These are phyloP conservation scores for Vigna nakashimae DNA, from an alignment of 306 rosid genomes.

Conservation along the genomic window DNA sequence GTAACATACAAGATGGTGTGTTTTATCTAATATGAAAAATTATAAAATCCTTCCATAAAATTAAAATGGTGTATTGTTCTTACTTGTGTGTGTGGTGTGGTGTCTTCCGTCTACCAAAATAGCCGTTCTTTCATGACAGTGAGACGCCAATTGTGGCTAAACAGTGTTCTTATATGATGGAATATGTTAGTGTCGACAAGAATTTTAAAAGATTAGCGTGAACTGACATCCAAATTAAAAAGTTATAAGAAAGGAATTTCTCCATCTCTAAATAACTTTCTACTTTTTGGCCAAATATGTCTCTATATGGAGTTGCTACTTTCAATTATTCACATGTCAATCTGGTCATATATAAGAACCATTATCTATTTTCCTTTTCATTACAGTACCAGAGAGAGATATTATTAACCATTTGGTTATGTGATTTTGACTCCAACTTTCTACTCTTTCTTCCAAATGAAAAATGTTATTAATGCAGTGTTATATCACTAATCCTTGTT, in stretches of 20 bases:
- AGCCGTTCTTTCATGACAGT: not conserved
- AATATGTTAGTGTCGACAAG: conserved; percentile 2
- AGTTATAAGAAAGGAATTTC: conserved; percentile 1
- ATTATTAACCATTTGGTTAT: not conserved
- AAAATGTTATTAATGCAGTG: not conserved
- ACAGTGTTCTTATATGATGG: not conserved
- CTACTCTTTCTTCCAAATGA: not conserved
- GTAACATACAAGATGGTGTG: not conserved
- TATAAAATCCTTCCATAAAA: no score
- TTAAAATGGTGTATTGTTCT: not conserved
- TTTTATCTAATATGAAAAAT: no score
- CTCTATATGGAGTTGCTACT: not conserved
- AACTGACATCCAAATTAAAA: conserved; percentile 15
- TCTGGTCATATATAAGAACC: not conserved
- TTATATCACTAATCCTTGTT: not conserved
- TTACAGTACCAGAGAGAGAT: not conserved
- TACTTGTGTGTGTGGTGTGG: not conserved
- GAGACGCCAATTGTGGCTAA: not conserved
- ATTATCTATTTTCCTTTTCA: not conserved
- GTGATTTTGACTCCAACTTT: not conserved
- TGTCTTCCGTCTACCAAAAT: not conserved
- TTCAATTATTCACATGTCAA: conserved; percentile 11
- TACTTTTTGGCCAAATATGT: conserved; percentile 8
- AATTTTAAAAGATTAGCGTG: conserved; percentile 4
- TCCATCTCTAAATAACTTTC: not conserved